Evolutionary conservation across 2,329 filamentous ascomycete species (phyloP).

Genomic region (Fusarium nisikadoi): DNA sequence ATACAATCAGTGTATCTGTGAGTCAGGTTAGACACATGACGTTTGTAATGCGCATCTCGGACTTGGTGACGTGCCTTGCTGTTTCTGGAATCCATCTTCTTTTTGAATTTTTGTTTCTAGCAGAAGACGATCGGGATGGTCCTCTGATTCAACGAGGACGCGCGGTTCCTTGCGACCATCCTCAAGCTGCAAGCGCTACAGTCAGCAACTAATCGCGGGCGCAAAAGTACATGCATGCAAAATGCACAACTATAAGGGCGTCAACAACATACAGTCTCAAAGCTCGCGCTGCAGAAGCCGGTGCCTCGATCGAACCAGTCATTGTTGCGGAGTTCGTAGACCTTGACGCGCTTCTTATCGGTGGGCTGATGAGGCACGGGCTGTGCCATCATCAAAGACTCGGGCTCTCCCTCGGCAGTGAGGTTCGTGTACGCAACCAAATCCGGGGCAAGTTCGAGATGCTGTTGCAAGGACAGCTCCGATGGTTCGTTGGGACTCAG

Average conservation of each 20-base stretch:
- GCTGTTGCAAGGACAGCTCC: slow-evolving; percentile 69
- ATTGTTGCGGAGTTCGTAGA: slow-evolving; percentile 97
- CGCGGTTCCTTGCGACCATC: slow-evolving; percentile 80
- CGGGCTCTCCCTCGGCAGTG: slow-evolving; percentile 64
- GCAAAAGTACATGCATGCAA: slow-evolving; percentile 10
- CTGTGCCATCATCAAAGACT: slow-evolving; percentile 78
- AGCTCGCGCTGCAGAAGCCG: slow-evolving; percentile 88
- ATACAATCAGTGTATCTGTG: slow-evolving; percentile 94
- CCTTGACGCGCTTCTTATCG: slow-evolving; percentile 88
- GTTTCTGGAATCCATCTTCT: slow-evolving; percentile 97
- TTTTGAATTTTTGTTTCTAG: slow-evolving; percentile 91
- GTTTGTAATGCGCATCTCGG: slow-evolving; percentile 19
- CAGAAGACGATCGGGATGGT: slow-evolving; percentile 83
- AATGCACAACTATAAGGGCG: slow-evolving; percentile 13
- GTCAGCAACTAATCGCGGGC: slow-evolving; percentile 31
- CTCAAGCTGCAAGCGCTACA: slow-evolving; percentile 58
- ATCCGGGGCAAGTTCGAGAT: slow-evolving; percentile 66
- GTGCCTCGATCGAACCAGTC: slow-evolving; percentile 99
- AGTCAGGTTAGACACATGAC: slow-evolving; percentile 44
- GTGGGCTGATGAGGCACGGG: slow-evolving; percentile 74
- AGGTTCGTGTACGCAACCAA: slow-evolving; percentile 62
- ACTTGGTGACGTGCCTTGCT: slow-evolving; percentile 76
- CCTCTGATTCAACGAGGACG: slow-evolving; percentile 93
- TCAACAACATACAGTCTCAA: slow-evolving; percentile 72
- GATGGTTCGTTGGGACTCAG: slow-evolving; percentile 62